Base-by-base conservation (phyloP, 169 alveolate species). In the Cryptosporidium ryanae region DNA sequence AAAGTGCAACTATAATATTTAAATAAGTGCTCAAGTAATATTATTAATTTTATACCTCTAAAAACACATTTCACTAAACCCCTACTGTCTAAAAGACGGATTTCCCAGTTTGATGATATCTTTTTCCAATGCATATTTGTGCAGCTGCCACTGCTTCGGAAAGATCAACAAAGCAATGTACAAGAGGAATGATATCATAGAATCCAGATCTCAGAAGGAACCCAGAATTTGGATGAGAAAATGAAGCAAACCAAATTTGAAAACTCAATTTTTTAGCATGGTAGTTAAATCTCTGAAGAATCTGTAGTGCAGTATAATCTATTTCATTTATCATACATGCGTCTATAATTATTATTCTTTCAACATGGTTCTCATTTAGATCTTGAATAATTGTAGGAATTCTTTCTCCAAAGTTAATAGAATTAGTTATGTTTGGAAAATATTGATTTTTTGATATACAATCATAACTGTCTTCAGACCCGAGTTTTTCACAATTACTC, bases 121-220 rank as follows among this genome's bases (percentile, higher is more conserved):
- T 38, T 38, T 38, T 38, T 38, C 46, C 46, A 49, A 70, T 70
- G 55, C 66, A 70, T 23, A 55, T 52, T 55, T 70, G 84, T 17
- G 84, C 84, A 32, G 84, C 84, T 32, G 84, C 84, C 38, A 70
- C 66, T 29, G 84, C 84, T 23, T 70, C 84, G 17, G 84, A 70
- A 21, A 70, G 43, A 55, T 70, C 84, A 18, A 70, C 84, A 49
- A 70, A 70, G 84, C 84, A 70, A 23, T 70, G 48, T 32, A 70
- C 84, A 54, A 70, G 84, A 52, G 84, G 84, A 70, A 70, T 70
- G 38, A 70, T 54, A 21, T 70, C 84, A 55, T 70, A 70, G 55
- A 70, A 70, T 17, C 84, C 84, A 12, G 84, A 70, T 55, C 84
- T 70, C 34, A 70, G 52, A n/a, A 70, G 66, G n/a, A 70, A 70